These are phyloP conservation scores for Coriaria nepalensis DNA, from an alignment of 306 rosid species.

Conservation along the genomic window DNA sequence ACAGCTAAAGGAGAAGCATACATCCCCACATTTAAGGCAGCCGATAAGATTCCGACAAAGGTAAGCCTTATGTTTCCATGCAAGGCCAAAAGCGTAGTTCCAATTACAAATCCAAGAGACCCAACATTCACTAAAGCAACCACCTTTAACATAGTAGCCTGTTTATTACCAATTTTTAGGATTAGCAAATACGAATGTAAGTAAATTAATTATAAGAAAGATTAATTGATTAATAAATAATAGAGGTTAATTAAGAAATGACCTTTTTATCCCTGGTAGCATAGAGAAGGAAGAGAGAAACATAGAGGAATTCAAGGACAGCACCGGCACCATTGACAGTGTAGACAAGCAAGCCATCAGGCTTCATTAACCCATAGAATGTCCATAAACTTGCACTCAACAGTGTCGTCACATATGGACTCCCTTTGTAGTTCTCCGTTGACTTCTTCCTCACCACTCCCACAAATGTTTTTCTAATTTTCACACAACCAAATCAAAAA, in stretches of 20 bases:
- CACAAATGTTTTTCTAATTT: constrained; percentile 28
- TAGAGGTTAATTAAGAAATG: no score
- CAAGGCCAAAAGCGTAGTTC: constrained; percentile 24
- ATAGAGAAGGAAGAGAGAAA: constrained; percentile 29
- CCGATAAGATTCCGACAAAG: constrained; percentile 28
- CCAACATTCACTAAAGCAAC: constrained; percentile 23
- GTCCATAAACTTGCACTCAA: constrained; percentile 45
- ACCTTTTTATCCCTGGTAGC: constrained; percentile 43
- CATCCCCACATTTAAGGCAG: constrained; percentile 29
- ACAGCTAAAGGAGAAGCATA: constrained; percentile 34
- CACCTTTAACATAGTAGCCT: constrained; percentile 22
- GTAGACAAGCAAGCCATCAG: constrained; percentile 22
- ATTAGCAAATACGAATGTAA: no score
- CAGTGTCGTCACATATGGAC: constrained; percentile 34
- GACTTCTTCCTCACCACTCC: constrained; percentile 43
- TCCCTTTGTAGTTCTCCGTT: constrained; percentile 28
- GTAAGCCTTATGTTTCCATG: constrained; percentile 21
- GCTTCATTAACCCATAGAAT: constrained; percentile 38
- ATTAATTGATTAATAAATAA: no score
- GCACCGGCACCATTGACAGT: constrained; percentile 43
- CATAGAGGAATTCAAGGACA: constrained; percentile 23
- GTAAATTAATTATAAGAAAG: no score
- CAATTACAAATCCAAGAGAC: constrained; percentile 31
- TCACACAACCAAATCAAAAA: background rate
- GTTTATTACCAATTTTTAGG: background rate